Evolutionary conservation across 2,329 filamentous ascomycete genomes (phyloP).

Genomic region (Lanzia echinophila): DNA sequence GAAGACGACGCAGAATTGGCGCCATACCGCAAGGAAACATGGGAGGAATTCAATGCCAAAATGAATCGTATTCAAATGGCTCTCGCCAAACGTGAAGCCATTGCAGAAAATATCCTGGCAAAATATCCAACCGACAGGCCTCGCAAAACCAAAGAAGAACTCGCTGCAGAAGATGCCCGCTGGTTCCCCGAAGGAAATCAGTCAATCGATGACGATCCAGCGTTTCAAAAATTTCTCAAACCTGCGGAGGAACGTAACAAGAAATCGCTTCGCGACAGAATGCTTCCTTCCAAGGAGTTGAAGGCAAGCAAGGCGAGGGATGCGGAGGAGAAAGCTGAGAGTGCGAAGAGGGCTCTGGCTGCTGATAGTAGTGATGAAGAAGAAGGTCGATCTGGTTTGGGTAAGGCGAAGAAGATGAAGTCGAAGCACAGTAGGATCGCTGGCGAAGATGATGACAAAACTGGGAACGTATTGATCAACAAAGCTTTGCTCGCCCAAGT

Average conservation of each 20-base stretch:
- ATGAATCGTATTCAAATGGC: conserved; percentile 29
- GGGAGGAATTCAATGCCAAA: conserved; percentile 27
- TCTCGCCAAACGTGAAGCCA: conserved; percentile 28
- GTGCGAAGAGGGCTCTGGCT: conserved; percentile 25
- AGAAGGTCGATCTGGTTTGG: conserved; percentile 29
- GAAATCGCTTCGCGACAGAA: conserved; percentile 28
- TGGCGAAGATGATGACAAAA: neutral
- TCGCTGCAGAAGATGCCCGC: conserved; percentile 29
- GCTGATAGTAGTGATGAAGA: conserved; percentile 32
- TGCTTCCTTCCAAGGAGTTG: conserved; percentile 26
- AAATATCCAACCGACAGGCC: conserved; percentile 27
- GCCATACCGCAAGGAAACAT: conserved; percentile 19
- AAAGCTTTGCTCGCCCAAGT: conserved; percentile 7
- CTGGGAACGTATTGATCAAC: conserved; percentile 1
- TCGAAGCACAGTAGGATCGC: neutral
- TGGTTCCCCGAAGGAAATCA: conserved; percentile 27
- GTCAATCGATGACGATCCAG: conserved; percentile 28
- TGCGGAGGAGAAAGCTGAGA: conserved; percentile 29
- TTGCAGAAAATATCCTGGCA: conserved; percentile 18
- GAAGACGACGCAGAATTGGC: conserved; percentile 15
- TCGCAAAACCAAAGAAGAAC: conserved; percentile 27
- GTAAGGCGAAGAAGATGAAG: conserved; percentile 30
- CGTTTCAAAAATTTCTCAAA: conserved; percentile 25
- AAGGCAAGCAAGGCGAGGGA: conserved; percentile 29
- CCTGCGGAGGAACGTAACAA: conserved; percentile 26